A percentile compares a stretch with the other conserved stretches of the same genome.
Conservation (phyloP, 2,329 filamentous ascomycete species). For the Fusarium nygamai region DNA sequence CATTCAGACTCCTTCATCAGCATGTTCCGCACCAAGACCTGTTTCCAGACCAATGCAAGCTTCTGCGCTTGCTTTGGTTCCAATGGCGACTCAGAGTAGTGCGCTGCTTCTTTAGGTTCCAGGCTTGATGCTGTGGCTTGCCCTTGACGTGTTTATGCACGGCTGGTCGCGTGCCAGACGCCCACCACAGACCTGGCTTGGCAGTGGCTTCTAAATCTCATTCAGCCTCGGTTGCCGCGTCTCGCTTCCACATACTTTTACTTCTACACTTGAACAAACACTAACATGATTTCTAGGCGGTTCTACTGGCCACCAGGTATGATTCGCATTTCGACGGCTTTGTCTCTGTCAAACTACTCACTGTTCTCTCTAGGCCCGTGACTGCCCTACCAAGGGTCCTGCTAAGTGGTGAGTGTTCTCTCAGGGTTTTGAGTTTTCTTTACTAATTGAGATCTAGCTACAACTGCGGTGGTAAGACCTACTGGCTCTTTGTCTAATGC, state of each 20-base stretch:
- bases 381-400: slow-evolving; percentile 85
- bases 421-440: neutral
- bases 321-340: slow-evolving; percentile 18
- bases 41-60: neutral
- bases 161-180: slow-evolving; percentile 4
- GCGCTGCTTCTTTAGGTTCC: neutral
- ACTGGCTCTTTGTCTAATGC: neutral
- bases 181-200: neutral
- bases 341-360: slow-evolving; percentile 10
- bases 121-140: neutral
- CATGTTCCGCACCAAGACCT: neutral
- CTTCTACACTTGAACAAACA: neutral
- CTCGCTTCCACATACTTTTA: neutral
- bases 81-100: neutral
- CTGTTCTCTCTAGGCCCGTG: slow-evolving; percentile 69
- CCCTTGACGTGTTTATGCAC: neutral
- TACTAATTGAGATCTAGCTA: slow-evolving; percentile 63
- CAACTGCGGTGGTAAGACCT: slow-evolving; percentile 78
- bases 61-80: neutral
- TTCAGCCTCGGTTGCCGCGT: neutral
- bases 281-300: slow-evolving; percentile 65
- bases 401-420: slow-evolving; percentile 75
- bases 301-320: slow-evolving; percentile 79
- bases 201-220: neutral
- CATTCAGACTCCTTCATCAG: neutral